Percentiles rank a stretch among this genome's conserved stretches.
These are phyloP conservation scores for Zea luxurians DNA, from an alignment of 176 grass and related monocot genomes.

Conservation along the genomic window DNA sequence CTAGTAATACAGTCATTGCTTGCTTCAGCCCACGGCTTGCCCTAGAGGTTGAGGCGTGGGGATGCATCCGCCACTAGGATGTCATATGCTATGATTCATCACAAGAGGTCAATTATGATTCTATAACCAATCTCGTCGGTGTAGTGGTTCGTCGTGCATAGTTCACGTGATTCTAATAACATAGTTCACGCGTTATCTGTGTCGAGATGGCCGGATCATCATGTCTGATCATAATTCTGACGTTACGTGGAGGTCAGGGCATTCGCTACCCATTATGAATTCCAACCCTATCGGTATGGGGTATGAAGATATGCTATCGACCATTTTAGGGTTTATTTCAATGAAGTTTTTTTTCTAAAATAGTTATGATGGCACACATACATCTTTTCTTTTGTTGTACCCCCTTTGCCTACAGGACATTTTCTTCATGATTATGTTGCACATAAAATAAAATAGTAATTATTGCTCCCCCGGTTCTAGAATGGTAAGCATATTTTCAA, in stretches of 20 bases:
- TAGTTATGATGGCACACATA: background rate
- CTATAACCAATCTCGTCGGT: too few species aligned
- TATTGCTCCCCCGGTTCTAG: background rate
- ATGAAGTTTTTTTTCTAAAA: background rate
- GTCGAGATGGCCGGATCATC: background rate
- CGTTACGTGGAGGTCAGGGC: slow-evolving; percentile 16
- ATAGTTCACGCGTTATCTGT: background rate
- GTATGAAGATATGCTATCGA: background rate
- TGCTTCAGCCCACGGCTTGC: background rate
- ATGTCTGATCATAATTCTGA: accelerated
- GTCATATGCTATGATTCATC: background rate
- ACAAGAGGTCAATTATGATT: background rate
- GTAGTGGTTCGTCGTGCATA: background rate
- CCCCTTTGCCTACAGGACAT: background rate
- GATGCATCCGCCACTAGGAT: slow-evolving; percentile 6
- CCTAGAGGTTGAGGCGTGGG: slow-evolving; percentile 7
- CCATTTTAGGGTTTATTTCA: background rate
- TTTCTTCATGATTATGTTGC: background rate
- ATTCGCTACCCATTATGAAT: background rate
- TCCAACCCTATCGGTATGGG: accelerated
- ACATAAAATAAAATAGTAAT: background rate
- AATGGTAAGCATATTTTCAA: background rate
- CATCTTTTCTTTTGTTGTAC: background rate
- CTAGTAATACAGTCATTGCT: too few species aligned
- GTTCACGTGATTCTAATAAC: slow-evolving; percentile 17